phyloP scores from a whole-genome alignment of 2,329 filamentous ascomycete genomes.

The Ilyonectria sp. region DNA sequence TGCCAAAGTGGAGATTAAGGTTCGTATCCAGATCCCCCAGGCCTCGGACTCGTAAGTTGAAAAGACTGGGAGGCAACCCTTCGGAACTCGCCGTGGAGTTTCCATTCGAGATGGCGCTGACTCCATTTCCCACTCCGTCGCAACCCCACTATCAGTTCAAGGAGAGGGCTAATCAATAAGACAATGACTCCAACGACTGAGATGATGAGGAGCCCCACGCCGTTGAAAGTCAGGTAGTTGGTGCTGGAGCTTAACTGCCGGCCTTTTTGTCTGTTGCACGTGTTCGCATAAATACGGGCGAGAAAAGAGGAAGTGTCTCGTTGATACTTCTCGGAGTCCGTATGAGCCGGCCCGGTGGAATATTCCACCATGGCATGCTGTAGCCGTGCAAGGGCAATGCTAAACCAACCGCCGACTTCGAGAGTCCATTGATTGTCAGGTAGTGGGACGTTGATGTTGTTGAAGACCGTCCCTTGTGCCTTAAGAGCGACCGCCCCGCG shows the following conservation, averaged over 20 bases:
- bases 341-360: background rate
- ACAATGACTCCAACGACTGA: background rate
- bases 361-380: background rate
- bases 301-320: background rate
- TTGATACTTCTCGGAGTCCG: background rate
- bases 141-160: background rate
- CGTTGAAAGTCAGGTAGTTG: background rate
- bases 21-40: background rate
- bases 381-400: background rate
- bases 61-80: background rate
- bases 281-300: background rate
- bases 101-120: background rate
- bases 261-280: background rate
- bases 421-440: background rate
- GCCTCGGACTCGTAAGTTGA: background rate
- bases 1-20: background rate
- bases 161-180: background rate
- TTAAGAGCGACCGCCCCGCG: background rate
- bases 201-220: background rate
- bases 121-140: background rate
- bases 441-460: background rate
- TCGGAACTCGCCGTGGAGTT: background rate
- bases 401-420: background rate
- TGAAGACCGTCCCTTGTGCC: background rate
- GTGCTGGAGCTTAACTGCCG: background rate